A percentile compares a stretch with the other conserved stretches of the same genome.
phyloP scores from a whole-genome alignment of 2,329 filamentous ascomycete species.

The Lecanosticta acicola region DNA sequence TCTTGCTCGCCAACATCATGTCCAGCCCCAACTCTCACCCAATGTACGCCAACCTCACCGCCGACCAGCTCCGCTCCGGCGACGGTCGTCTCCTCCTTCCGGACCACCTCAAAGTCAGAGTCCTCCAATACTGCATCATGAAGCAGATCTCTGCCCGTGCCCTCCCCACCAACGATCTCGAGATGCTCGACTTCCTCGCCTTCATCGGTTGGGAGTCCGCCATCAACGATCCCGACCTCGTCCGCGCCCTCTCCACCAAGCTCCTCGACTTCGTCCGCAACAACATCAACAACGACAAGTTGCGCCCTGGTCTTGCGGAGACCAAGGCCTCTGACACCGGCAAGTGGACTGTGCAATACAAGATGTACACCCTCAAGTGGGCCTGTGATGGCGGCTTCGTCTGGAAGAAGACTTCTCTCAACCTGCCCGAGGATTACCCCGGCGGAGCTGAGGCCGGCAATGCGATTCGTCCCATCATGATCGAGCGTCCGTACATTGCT shows the following conservation, averaged over 20 bases:
- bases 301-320: background rate
- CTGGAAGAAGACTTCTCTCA: background rate
- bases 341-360: background rate
- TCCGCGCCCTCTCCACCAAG: background rate
- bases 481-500: background rate
- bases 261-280: background rate
- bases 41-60: conserved; percentile 3
- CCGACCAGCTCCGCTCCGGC: background rate
- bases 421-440: too few species aligned
- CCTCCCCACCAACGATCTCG: background rate
- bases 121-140: background rate
- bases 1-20: too few species aligned
- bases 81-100: background rate
- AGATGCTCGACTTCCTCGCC: background rate
- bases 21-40: too few species aligned
- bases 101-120: background rate
- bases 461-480: background rate
- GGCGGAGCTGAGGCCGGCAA: background rate
- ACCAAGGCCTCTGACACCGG: background rate
- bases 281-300: background rate
- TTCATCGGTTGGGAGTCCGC: background rate
- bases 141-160: background rate
- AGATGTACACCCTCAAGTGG: background rate
- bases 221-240: background rate
- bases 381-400: background rate